Percentiles rank a stretch among this genome's conserved stretches.
phyloP scores from a whole-genome alignment of 805 yeast genomes.

The Saturnispora hagleri region DNA sequence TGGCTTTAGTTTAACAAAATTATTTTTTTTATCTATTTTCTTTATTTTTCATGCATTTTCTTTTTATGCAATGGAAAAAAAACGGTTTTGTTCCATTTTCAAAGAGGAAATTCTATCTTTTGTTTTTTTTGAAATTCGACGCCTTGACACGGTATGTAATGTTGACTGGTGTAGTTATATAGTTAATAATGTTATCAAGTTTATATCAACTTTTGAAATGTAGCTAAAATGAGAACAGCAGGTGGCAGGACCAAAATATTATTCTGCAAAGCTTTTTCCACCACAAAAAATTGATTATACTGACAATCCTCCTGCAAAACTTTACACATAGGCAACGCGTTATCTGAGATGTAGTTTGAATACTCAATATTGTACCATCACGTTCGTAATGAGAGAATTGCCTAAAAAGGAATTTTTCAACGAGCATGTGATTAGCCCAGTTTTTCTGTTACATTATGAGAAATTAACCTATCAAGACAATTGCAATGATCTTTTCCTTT shows the following conservation, averaged over 20 bases:
- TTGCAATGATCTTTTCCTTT: neutral
- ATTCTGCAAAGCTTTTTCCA: too few relatives aligned
- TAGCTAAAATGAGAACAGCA: too few relatives aligned
- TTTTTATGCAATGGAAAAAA: neutral
- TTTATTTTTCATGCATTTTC: neutral
- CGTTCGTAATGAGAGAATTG: neutral
- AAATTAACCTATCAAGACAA: neutral
- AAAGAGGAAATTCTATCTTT: neutral
- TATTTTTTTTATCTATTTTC: neutral
- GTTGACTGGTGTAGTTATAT: neutral
- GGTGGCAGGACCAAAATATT: too few relatives aligned
- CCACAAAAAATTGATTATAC: neutral
- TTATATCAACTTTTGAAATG: too few relatives aligned
- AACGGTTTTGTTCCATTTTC: neutral
- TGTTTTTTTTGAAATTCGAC: neutral
- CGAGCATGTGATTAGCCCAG: neutral
- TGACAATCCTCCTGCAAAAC: neutral
- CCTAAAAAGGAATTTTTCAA: neutral
- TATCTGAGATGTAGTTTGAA: neutral
- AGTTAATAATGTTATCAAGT: too few relatives aligned
- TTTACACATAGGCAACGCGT: neutral
- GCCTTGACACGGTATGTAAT: neutral
- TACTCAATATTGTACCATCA: neutral
- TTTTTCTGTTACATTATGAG: neutral
- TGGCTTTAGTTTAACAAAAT: neutral